phyloP scores from a whole-genome alignment of 768 basidiomycete genomes.

The Stropharia rugosoannulata region DNA sequence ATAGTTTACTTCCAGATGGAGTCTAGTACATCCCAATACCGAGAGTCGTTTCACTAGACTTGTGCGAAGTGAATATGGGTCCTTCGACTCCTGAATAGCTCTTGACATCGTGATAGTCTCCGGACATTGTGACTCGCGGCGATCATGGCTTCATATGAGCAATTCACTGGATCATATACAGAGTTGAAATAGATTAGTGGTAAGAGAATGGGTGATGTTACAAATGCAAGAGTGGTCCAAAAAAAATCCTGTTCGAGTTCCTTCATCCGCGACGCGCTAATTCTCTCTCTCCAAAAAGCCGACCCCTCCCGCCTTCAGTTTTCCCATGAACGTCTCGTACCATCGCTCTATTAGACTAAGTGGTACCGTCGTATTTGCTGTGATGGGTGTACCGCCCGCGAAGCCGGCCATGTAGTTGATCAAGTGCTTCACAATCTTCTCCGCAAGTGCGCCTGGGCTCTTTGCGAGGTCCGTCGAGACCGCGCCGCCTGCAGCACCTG shows the following conservation, averaged over 20 bases:
- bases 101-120: too few species aligned
- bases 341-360: constrained; percentile 64
- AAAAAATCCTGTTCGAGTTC: neutral
- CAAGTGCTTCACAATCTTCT: constrained; percentile 70
- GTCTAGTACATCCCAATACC: too few species aligned
- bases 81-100: too few species aligned
- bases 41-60: too few species aligned
- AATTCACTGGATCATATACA: neutral
- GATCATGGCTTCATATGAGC: too few species aligned
- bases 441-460: constrained; percentile 60
- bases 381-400: constrained; percentile 39
- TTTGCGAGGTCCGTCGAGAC: constrained; percentile 19
- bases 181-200: neutral
- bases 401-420: constrained; percentile 78
- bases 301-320: constrained; percentile 56
- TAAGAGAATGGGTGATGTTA: neutral
- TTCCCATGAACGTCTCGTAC: constrained; percentile 67
- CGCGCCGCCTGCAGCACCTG: constrained; percentile 19
- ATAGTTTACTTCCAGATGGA: too few species aligned
- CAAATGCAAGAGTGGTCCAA: constrained; percentile 2
- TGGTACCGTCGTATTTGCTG: constrained; percentile 55
- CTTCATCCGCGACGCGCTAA: constrained; percentile 3
- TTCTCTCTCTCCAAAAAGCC: constrained; percentile 60
- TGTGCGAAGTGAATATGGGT: too few species aligned
- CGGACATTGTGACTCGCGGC: too few species aligned